A percentile compares a stretch with the other conserved stretches of the same genome.
phyloP scores from a whole-genome alignment of 495 filamentous ascomycete genomes.

The Pseudevernia furfuracea region DNA sequence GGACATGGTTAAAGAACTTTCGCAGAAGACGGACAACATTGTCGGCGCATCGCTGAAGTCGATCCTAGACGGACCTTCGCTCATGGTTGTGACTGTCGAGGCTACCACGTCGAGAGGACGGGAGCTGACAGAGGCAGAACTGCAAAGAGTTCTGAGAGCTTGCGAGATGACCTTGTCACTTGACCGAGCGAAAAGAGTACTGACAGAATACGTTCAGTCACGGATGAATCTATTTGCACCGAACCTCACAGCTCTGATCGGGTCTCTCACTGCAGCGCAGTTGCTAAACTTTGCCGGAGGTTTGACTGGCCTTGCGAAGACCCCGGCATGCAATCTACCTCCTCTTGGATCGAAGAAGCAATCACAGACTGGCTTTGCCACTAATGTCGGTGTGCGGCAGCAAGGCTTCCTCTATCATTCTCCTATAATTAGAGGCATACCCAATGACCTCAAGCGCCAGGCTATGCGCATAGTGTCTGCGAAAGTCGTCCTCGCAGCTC shows the following conservation, averaged over 20 bases:
- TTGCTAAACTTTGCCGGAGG: constrained; percentile 91
- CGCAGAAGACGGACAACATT: constrained; percentile 63
- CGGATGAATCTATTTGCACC: constrained; percentile 95
- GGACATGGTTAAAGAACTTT: constrained; percentile 73
- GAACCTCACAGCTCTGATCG: constrained; percentile 86
- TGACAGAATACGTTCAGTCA: constrained; percentile 94
- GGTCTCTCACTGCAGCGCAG: constrained; percentile 91
- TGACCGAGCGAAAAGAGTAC: constrained; percentile 75
- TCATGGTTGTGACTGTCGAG: constrained; percentile 96
- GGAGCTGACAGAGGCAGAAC: constrained; percentile 63
- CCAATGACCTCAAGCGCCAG: constrained; percentile 80
- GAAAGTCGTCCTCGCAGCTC: constrained; percentile 85
- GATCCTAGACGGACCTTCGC: constrained; percentile 75
- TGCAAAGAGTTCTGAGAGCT: constrained; percentile 65
- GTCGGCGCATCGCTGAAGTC: constrained; percentile 65
- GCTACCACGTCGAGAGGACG: constrained; percentile 81
- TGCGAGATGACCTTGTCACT: constrained; percentile 83
- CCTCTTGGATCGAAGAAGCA: constrained; percentile 85
- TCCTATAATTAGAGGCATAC: constrained; percentile 73
- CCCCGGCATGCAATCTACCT: constrained; percentile 85
- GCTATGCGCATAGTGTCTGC: constrained; percentile 92
- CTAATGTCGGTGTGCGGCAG: constrained; percentile 84
- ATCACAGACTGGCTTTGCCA: constrained; percentile 77
- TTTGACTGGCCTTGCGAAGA: constrained; percentile 77
- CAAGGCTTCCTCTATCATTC: constrained; percentile 94